Conservation (phyloP, 2,329 filamentous ascomycete species). For the Penicillium sp. region DNA sequence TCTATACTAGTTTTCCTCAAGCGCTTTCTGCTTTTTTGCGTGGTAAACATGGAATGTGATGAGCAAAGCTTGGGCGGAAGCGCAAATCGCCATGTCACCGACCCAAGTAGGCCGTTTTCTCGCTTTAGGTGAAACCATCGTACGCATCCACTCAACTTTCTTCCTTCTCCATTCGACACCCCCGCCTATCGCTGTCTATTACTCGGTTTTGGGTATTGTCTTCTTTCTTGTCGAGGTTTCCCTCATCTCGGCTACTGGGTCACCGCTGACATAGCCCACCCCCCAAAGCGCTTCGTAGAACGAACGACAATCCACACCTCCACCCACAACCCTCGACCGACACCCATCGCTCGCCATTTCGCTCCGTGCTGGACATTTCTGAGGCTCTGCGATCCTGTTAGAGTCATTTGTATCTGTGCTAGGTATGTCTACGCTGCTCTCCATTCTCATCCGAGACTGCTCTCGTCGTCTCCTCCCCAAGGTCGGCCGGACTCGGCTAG, state of each 20-base stretch:
- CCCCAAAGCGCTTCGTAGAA: conserved; percentile 34
- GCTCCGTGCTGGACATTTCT: background rate
- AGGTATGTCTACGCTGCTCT: conserved; percentile 35
- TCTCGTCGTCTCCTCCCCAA: conserved; percentile 28
- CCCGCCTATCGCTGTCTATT: conserved; percentile 13
- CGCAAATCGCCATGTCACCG: conserved; percentile 35
- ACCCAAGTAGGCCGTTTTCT: conserved; percentile 35
- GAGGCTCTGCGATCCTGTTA: conserved; percentile 32
- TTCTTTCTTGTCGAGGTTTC: conserved; percentile 14
- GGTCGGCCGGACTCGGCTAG: conserved; percentile 31
- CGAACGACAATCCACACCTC: conserved; percentile 27
- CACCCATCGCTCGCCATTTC: background rate
- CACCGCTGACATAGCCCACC: conserved; percentile 40
- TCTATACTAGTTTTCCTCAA: background rate
- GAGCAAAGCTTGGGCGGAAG: conserved; percentile 20
- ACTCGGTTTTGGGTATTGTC: conserved; percentile 16
- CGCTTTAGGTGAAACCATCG: conserved; percentile 45
- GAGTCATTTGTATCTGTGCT: conserved; percentile 25
- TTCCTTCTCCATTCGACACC: conserved; percentile 21
- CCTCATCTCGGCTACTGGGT: conserved; percentile 29
- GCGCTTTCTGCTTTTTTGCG: background rate
- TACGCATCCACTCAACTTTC: conserved; percentile 30
- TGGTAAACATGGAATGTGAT: conserved; percentile 17
- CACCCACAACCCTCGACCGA: conserved; percentile 16
- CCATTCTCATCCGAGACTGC: conserved; percentile 36